Conservation (phyloP, 2,329 filamentous ascomycete species). For the Fusarium zealandicum region DNA sequence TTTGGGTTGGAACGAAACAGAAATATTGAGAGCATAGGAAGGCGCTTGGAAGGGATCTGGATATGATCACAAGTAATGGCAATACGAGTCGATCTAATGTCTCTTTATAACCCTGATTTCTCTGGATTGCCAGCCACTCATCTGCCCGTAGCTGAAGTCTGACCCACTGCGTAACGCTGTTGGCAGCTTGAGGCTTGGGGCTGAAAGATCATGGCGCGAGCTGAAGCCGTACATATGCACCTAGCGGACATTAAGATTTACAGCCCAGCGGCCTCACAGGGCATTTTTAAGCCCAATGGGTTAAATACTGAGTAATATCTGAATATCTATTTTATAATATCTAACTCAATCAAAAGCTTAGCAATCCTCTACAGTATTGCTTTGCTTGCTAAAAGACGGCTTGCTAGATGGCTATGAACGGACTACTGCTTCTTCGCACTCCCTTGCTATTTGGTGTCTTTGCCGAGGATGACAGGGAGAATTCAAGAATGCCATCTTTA, state of each 20-base stretch:
- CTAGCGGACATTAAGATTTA: conserved; percentile 1
- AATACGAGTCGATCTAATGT: not conserved
- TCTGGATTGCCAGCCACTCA: not conserved
- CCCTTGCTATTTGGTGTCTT: no score
- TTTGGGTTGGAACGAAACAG: not conserved
- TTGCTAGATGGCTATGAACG: no score
- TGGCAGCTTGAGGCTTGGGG: conserved; percentile 1
- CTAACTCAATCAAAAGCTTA: no score
- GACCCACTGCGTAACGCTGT: not conserved
- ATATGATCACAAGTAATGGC: not conserved
- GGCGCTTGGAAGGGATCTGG: no score
- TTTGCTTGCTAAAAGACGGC: not conserved
- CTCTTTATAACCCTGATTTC: not conserved
- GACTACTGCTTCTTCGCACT: not conserved
- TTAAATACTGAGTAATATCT: no score
- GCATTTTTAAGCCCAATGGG: not conserved
- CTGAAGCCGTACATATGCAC: not conserved
- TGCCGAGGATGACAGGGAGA: no score
- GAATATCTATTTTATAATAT: no score
- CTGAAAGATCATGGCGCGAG: not conserved
- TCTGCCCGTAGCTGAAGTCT: no score
- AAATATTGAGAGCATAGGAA: not conserved
- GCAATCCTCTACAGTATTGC: not conserved
- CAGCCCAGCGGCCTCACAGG: not conserved
- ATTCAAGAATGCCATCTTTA: no score